Evolutionary conservation across 805 yeast species (phyloP), one percentile per base, ranked within the genome.

Genomic region (Saturnispora kantuleensis): DNA sequence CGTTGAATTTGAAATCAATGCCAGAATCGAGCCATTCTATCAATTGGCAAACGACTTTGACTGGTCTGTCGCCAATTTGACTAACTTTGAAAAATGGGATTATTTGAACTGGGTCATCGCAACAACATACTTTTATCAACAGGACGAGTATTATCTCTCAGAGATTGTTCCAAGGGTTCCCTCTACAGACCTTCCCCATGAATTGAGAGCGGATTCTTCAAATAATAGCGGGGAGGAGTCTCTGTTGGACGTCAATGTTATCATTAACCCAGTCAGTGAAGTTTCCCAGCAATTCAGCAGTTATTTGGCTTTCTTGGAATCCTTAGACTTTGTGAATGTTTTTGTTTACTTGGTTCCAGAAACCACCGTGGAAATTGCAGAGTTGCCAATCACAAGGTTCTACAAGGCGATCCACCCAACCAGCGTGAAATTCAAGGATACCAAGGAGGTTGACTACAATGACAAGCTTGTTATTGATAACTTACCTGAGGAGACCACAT

Each of bases 221-320:
- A 5, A 40, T 16, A 10, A 13, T 10, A 38, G 28, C 3, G 30
- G 32, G 3, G 51, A 52, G 4, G 37, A 21, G 26, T 21, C 49
- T 2, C 12, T 41, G 5, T 32, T 87, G 16, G 82, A 82, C 48
- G 55, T 88, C 4, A 60, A 75, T 4, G 65, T 84, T 0, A 61
- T 84, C 1, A 55, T 85, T 34, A 88, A 93, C 57, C 97, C 97
- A 1, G 60, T 78, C 2, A 73, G 75, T 47, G 89, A 83, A 52
- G 54, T 65, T 12, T 73, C 94, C 0, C 97, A 86, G 54, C 75
- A 73, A 40, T 54, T 78, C 8, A 52, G 82, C 0, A 64, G 81
- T 0, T 57, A 83, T 13, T 56, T 62, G 3, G 52, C 58, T 3
- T 13, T 55, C 31, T 55, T 66, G 9, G 58, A 67, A n/a, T 52